Conservation (phyloP, 768 basidiomycete species). For the Leccinellum albellum region DNA sequence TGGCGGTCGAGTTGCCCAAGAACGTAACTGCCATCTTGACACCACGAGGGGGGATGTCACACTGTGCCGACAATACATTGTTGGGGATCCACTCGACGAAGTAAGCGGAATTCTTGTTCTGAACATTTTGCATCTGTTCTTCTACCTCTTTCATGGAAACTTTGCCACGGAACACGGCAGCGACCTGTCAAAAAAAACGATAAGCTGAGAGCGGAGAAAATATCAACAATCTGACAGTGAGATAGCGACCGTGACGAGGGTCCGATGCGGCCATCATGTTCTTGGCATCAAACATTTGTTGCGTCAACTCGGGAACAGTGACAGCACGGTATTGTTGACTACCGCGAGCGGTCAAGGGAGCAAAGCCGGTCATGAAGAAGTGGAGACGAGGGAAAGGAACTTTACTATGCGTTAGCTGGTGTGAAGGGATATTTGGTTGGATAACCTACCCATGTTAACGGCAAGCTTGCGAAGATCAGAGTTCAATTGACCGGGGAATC, state of each 20-base stretch:
- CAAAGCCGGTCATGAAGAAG: conserved; percentile 98
- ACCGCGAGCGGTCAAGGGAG: conserved; percentile 90
- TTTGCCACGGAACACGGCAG: conserved; percentile 97
- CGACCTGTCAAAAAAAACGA: conserved; percentile 49
- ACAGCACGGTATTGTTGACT: conserved; percentile 96
- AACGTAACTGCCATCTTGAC: conserved; percentile 97
- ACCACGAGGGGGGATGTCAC: conserved; percentile 94
- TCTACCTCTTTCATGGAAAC: conserved; percentile 99
- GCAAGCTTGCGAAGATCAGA: conserved; percentile 97
- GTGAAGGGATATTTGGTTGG: background rate
- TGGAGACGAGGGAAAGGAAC: conserved; percentile 99
- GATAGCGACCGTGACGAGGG: conserved; percentile 94
- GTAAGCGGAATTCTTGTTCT: conserved; percentile 96
- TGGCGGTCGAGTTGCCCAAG: conserved; percentile 95
- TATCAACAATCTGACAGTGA: conserved; percentile 59
- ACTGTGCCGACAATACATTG: conserved; percentile 97
- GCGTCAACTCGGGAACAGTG: conserved; percentile 94
- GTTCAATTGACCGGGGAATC: conserved; percentile 99
- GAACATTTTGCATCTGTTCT: conserved; percentile 97
- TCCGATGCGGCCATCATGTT: conserved; percentile 99
- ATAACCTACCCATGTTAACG: conserved; percentile 92
- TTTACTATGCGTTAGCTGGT: conserved; percentile 27
- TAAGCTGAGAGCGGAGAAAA: background rate
- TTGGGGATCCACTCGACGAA: conserved; percentile 99
- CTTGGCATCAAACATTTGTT: conserved; percentile 99